Evolutionary conservation across 345 rosid species (phyloP).

Genomic region (Schrenkiella parvula): DNA sequence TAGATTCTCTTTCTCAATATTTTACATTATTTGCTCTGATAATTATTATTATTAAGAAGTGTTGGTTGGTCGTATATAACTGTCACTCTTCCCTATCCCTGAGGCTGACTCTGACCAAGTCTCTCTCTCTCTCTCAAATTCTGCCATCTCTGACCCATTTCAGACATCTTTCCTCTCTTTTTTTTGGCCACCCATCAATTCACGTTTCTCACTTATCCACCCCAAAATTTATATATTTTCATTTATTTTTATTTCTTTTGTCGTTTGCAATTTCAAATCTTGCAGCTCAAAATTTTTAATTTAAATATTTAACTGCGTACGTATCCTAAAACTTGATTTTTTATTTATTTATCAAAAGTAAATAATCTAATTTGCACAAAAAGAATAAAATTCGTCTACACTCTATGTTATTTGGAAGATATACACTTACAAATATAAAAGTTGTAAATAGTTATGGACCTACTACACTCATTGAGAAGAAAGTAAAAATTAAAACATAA

Average conservation of each 20-base stretch:
- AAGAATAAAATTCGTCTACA: no score
- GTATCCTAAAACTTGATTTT: no score
- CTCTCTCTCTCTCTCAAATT: conserved; percentile 7
- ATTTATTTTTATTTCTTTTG: neutral
- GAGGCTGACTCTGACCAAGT: neutral
- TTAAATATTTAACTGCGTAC: no score
- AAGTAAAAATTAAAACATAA: conserved; percentile 8
- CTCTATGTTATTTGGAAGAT: no score
- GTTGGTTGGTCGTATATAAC: conserved; percentile 21
- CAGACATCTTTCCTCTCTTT: conserved; percentile 8
- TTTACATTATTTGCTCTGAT: neutral
- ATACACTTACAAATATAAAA: neutral
- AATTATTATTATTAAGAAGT: neutral
- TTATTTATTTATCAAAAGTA: no score
- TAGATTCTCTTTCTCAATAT: neutral
- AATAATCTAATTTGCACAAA: no score
- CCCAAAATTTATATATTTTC: neutral
- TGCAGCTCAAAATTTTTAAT: neutral
- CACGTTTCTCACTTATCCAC: conserved; percentile 16
- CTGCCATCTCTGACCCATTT: conserved; percentile 24
- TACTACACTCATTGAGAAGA: neutral
- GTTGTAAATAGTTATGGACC: neutral
- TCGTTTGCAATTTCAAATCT: neutral
- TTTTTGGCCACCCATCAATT: conserved; percentile 18
- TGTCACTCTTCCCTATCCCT: conserved; percentile 28